Evolutionary conservation across 345 rosid genomes (phyloP).

Genomic region (Physaria fendleri): DNA sequence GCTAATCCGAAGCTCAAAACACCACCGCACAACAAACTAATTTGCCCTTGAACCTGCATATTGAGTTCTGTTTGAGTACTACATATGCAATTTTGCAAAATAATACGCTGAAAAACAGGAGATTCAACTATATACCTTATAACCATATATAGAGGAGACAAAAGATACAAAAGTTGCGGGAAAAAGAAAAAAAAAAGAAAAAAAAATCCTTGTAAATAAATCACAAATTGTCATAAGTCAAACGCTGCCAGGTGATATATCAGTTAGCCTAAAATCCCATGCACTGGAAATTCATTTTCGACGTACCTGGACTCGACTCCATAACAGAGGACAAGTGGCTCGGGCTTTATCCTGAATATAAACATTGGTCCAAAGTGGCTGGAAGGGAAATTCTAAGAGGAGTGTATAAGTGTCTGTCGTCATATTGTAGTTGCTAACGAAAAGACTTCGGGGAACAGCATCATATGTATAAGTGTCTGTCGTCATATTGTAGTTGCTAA

Average conservation of each 20-base stretch:
- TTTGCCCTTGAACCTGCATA: constrained; percentile 90
- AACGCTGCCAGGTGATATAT: not conserved
- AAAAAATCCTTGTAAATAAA: not conserved
- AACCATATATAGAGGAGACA: not conserved
- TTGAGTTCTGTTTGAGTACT: constrained; percentile 22
- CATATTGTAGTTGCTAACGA: constrained; percentile 76
- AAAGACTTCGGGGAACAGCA: constrained; percentile 91
- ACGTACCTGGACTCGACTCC: constrained; percentile 99
- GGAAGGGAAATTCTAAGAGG: constrained; percentile 91
- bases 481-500: constrained; percentile 80
- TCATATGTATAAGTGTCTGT: constrained; percentile 90
- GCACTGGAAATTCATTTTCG: constrained; percentile 4
- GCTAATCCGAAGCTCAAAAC: constrained; percentile 86
- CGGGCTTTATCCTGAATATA: constrained; percentile 77
- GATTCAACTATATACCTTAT: not conserved
- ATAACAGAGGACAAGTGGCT: constrained; percentile 93
- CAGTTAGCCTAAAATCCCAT: not conserved
- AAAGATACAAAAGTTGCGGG: not conserved
- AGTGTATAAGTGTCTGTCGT: constrained; percentile 89
- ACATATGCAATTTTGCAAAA: constrained; percentile 15
- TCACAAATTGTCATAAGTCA: constrained; percentile 1
- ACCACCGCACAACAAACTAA: constrained; percentile 67
- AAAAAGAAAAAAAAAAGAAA: not conserved
- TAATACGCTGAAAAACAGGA: constrained; percentile 8
- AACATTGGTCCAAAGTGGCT: constrained; percentile 91